A percentile compares a stretch with the other conserved stretches of the same genome.
Evolutionary conservation across 1,284 basidiomycete species (phyloP).

Genomic region (Ganoderma meredithae): DNA sequence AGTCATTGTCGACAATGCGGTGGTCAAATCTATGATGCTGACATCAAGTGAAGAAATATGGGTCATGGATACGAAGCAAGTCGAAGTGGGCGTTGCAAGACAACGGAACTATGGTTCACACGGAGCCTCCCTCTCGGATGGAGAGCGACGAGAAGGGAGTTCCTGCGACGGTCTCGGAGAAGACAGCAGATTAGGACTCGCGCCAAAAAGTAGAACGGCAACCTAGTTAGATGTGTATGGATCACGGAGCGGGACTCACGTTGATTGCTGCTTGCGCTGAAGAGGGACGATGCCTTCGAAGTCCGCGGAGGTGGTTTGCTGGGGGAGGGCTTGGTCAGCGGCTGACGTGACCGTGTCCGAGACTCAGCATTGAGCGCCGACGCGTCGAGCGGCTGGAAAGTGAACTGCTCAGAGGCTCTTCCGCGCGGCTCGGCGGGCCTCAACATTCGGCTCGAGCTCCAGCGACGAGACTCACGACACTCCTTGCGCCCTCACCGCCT

Average conservation of each 20-base stretch:
- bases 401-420: background rate
- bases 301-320: too few relatives aligned
- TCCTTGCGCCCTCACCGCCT: background rate
- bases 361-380: background rate
- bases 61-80: slow-evolving; percentile 61
- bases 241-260: background rate
- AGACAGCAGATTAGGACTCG: slow-evolving; percentile 10
- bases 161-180: slow-evolving; percentile 1
- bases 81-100: slow-evolving; percentile 59
- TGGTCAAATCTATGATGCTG: background rate
- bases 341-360: slow-evolving; percentile 14
- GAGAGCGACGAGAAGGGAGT: slow-evolving; percentile 21
- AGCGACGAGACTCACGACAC: background rate
- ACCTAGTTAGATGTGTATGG: background rate
- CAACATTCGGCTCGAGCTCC: background rate
- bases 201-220: too few relatives aligned
- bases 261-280: background rate
- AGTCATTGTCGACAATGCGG: slow-evolving; percentile 31
- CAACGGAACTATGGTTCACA: slow-evolving; percentile 9
- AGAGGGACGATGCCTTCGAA: too few relatives aligned
- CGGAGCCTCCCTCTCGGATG: slow-evolving; percentile 10
- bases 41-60: slow-evolving; percentile 56
- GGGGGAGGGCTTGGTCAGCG: slow-evolving; percentile 8
- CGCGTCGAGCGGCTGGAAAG: slow-evolving; percentile 7
- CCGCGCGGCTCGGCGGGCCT: background rate